Conservation (phyloP, 2,329 filamentous ascomycete species). For the Aspergillus amoenus region DNA sequence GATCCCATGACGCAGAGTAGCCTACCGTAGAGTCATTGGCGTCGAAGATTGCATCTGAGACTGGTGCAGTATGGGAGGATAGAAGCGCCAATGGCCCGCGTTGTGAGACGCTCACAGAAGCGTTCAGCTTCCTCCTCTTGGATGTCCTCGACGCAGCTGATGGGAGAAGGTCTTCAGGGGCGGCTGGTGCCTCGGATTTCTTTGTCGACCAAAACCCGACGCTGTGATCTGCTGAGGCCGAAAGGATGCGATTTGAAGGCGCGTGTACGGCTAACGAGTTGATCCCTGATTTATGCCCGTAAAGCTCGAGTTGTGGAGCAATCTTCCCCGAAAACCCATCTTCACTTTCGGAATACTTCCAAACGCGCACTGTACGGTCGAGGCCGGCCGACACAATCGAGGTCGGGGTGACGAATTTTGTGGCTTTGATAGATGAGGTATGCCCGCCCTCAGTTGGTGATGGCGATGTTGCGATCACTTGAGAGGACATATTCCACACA, state of each 20-base stretch:
- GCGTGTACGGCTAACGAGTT: slow-evolving; percentile 73
- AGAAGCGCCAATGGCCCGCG: slow-evolving; percentile 77
- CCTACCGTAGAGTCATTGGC: slow-evolving; percentile 80
- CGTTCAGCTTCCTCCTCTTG: slow-evolving; percentile 75
- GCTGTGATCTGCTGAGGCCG: slow-evolving; percentile 77
- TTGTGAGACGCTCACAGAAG: slow-evolving; percentile 61
- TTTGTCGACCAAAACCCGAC: slow-evolving; percentile 88
- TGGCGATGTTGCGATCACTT: slow-evolving; percentile 74
- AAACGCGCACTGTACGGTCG: slow-evolving; percentile 82
- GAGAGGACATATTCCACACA: slow-evolving; percentile 87
- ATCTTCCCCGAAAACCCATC: slow-evolving; percentile 62
- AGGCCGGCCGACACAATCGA: slow-evolving; percentile 80
- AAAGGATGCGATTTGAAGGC: slow-evolving; percentile 74
- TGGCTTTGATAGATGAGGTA: slow-evolving; percentile 74
- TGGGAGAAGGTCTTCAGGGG: slow-evolving; percentile 68
- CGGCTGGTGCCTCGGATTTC: slow-evolving; percentile 72
- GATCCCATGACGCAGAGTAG: slow-evolving; percentile 89
- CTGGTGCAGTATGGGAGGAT: slow-evolving; percentile 68
- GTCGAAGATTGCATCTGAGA: slow-evolving; percentile 82
- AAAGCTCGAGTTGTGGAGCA: slow-evolving; percentile 75
- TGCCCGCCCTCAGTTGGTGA: slow-evolving; percentile 69
- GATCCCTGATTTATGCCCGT: slow-evolving; percentile 74
- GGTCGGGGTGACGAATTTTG: slow-evolving; percentile 74
- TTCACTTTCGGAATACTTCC: slow-evolving; percentile 75
- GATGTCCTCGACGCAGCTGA: slow-evolving; percentile 60